Conservation (phyloP, 2,329 filamentous ascomycete genomes). For the Epichloe scottii region DNA sequence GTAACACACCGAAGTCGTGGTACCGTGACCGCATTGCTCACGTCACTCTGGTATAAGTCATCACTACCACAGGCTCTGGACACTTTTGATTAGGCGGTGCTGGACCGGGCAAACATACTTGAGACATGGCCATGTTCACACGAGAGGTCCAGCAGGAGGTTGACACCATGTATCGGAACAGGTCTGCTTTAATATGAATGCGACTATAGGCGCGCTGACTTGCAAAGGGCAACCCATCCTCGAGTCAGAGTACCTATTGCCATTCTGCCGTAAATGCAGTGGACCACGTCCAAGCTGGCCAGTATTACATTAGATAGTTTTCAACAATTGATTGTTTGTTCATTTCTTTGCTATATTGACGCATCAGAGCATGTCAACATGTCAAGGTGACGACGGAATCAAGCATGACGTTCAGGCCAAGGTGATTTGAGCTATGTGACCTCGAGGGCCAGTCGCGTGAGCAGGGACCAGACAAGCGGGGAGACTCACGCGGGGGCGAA, state of each 20-base stretch:
- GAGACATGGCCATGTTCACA: neutral
- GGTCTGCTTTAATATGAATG: neutral
- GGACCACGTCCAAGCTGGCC: neutral
- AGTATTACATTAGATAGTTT: constrained; percentile 6
- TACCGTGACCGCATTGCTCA: neutral
- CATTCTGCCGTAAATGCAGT: neutral
- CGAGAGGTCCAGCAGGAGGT: neutral
- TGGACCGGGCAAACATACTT: neutral
- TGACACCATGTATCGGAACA: neutral
- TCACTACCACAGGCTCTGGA: neutral
- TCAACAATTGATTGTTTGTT: constrained; percentile 7
- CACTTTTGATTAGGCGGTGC: neutral
- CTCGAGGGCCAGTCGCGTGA: neutral
- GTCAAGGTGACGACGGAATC: neutral
- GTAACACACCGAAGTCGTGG: neutral
- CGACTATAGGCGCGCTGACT: neutral
- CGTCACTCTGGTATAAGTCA: neutral
- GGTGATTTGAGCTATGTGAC: neutral
- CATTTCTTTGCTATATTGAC: neutral
- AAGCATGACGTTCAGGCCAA: neutral
- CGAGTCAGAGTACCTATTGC: too few species aligned
- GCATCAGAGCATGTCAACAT: neutral
- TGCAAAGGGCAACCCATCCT: neutral
- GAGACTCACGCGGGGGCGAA: neutral
- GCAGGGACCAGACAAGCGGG: neutral